Percentiles rank a stretch among this genome's conserved stretches.
Conservation (phyloP, 495 filamentous ascomycete species). For the Cercophora sp. region DNA sequence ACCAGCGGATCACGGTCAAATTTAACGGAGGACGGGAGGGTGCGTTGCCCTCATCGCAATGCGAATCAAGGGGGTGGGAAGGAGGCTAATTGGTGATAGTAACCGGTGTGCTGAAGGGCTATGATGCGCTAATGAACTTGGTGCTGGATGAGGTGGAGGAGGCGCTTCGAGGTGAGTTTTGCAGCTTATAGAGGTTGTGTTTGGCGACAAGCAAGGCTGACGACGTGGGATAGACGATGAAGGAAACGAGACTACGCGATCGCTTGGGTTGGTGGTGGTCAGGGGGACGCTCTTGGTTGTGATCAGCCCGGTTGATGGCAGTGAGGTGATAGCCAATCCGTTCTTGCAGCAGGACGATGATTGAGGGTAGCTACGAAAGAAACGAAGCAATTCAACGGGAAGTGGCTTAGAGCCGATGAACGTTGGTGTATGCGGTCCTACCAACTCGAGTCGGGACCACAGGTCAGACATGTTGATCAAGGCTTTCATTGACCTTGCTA, state of each 20-base stretch:
- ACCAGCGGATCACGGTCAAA: slow-evolving; percentile 90
- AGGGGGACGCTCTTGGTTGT: slow-evolving; percentile 88
- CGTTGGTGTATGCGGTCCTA: no score
- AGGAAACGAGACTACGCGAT: slow-evolving; percentile 77
- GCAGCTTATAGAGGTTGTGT: not conserved
- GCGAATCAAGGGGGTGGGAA: not conserved
- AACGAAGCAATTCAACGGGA: not conserved
- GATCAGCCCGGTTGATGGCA: slow-evolving; percentile 89
- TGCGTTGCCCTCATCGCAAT: slow-evolving; percentile 33
- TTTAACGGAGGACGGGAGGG: slow-evolving; percentile 95
- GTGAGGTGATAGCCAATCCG: slow-evolving; percentile 92
- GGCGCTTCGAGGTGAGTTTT: slow-evolving; percentile 67
- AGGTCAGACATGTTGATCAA: no score
- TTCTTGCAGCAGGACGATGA: slow-evolving; percentile 70
- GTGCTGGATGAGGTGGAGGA: slow-evolving; percentile 95
- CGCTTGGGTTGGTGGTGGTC: slow-evolving; percentile 86
- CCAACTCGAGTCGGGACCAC: no score
- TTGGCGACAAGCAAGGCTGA: not conserved
- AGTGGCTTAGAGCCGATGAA: no score
- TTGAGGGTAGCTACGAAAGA: slow-evolving; percentile 10
- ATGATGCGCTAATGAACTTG: slow-evolving; percentile 95
- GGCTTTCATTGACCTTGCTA: no score
- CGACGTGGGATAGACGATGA: slow-evolving; percentile 65
- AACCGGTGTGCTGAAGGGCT: slow-evolving; percentile 84
- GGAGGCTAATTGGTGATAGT: slow-evolving; percentile 47